Evolutionary conservation across 2,329 filamentous ascomycete species (phyloP), one percentile per base, ranked within the genome.

Genomic region (Epichloe aotearoae): DNA sequence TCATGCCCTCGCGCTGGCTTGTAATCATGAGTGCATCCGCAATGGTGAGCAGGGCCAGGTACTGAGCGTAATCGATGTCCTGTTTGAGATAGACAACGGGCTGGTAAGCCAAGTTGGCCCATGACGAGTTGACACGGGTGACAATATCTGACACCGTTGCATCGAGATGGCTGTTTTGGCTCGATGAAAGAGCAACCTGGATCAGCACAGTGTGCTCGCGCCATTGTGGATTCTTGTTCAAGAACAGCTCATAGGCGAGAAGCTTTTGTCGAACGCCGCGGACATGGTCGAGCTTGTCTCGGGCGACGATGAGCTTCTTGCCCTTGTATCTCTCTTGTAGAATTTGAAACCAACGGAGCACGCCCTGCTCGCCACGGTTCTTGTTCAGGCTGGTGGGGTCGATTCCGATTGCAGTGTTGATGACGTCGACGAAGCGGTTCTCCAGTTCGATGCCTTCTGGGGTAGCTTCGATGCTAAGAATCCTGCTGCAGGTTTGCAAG

Each of bases 1-100:
- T 97, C 93, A 97, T 97, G 55, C 91, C 91, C 65, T 97, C 91
- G 49, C 93, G 88, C 59, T 97, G 82, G 63, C 88, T 94, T 2
- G 91, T 94, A 61, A 97, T 93, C 80, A 96, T 93, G 47, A 97
- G 73, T 3, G 85, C 86, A 68, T 97, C 90, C 2, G 91, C 93
- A 49, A 94, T 84, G 3, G 88, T 88, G 45, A 96, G 76, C 7
- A 97, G 73, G 2, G 90, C 91, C n/a, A 97, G 77, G 61, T 96
- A 97, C 63, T 96, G 90, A 0, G 86, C 75, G 62, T 95, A 95
- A 52, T 87, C 84, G 53, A 97, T 93, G 60, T 97, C 91, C 66
- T 97, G 91, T 67, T 94, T 90, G 49, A 97, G 73, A 66, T 96
- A 96, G 5, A 96, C 86, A 11, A 97, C 78, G 1, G 91, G 91